phyloP scores from a whole-genome alignment of 1,284 basidiomycete species.

The Lignosus rhinocerotis region DNA sequence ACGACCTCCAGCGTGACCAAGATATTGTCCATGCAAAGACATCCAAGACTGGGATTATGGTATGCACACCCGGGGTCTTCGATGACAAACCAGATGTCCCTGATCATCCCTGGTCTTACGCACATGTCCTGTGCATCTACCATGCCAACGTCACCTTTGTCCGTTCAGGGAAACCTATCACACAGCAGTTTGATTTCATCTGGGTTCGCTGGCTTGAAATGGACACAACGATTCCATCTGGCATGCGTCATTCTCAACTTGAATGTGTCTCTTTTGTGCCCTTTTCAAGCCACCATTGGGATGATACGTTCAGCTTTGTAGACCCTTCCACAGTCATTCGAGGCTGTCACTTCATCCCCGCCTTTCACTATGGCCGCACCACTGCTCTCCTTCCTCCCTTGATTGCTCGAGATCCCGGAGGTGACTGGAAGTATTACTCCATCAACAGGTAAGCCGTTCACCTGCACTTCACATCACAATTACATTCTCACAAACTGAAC shows the following conservation, averaged over 20 bases:
- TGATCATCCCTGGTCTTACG: neutral
- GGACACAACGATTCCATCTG: neutral
- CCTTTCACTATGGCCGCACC: neutral
- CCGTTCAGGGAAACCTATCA: neutral
- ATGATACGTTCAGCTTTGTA: neutral
- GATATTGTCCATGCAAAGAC: neutral
- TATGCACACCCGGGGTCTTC: neutral
- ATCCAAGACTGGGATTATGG: neutral
- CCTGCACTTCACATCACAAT: neutral
- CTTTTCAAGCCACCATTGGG: neutral
- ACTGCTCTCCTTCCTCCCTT: neutral
- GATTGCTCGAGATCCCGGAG: neutral
- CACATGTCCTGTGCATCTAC: neutral
- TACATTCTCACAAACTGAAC: no score
- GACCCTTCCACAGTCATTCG: neutral
- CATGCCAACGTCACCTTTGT: neutral
- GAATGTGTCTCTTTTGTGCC: neutral
- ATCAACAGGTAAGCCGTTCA: neutral
- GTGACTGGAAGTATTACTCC: neutral
- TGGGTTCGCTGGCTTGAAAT: neutral
- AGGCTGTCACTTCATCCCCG: neutral
- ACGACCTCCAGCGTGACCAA: neutral
- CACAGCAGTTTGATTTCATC: neutral
- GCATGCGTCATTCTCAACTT: neutral
- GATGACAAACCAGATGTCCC: neutral